Evolutionary conservation across 2,329 filamentous ascomycete genomes (phyloP), one percentile per base, ranked within the genome.

Genomic region (Stachybotrys chartarum): DNA sequence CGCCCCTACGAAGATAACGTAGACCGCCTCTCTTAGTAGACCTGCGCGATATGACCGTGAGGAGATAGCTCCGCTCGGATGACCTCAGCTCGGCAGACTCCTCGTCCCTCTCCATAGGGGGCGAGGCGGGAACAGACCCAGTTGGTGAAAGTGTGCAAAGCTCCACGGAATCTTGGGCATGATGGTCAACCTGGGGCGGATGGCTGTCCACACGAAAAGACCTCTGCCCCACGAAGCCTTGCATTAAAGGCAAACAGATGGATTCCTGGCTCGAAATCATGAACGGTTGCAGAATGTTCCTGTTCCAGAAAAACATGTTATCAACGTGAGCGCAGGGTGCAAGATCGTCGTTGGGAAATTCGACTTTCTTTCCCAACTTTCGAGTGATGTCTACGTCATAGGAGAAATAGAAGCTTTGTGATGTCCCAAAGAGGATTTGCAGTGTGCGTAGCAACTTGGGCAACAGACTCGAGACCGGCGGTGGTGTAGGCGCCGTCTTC

Each of bases 361-460:
- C 51, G 0, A 62, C 54, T 32, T 62, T 58, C 50, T 69, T 76
- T 3, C 72, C 71, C 55, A 84, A 64, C 59, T 81, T 85, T 55
- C 87, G 82, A 1, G 94, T 97, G 52, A 99, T 82, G 68, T 99
- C 92, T 67, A 93, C 82, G 60, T 99, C 94, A 69, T 99, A 97
- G 0, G 92, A 92, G 70, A 93, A 99, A 75, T 88, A 97, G 70
- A 97, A 97, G 68, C 90, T 97, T 59, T 82, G 81, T 0, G 88
- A 91, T 5, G 85, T 81, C 1, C 88, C 86, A 66, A 97, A 93
- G 57, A 96, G 83, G 55, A 97, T 83, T 65, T 90, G 90, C 1
- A 91, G 86, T 35, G 90, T 95, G 46, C 88, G 83, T 47, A 99
- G 71, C 45, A 97, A 78, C 66, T 96, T 96, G 1, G 93, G 93